Percentiles rank a stretch among this genome's conserved stretches.
These are phyloP conservation scores for Trifolium subterraneum DNA, from an alignment of 306 rosid genomes.

Conservation along the genomic window DNA sequence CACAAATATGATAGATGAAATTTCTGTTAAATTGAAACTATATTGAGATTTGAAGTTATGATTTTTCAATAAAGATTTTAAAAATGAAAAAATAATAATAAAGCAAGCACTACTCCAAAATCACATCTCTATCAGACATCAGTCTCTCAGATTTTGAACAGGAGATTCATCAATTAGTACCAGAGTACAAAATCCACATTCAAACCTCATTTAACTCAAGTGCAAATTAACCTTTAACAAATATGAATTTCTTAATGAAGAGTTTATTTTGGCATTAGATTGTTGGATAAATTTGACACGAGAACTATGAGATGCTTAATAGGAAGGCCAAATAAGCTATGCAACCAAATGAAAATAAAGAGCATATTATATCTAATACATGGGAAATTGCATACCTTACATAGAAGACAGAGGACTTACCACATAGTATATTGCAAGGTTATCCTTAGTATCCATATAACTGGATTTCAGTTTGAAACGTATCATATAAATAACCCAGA, in stretches of 20 bases:
- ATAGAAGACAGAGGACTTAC: conserved; percentile 46
- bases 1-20: no score
- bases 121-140: background rate
- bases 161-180: no score
- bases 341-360: no score
- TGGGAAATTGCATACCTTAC: background rate
- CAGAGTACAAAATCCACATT: background rate
- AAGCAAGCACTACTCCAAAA: conserved; percentile 4
- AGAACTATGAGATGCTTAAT: conserved; percentile 12
- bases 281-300: conserved; percentile 10
- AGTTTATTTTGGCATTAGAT: background rate
- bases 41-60: no score
- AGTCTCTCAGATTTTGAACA: no score
- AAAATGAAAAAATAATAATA: background rate
- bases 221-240: background rate
- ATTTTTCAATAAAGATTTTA: background rate
- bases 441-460: conserved; percentile 73
- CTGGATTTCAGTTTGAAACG: conserved; percentile 66
- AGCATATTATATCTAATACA: background rate
- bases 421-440: conserved; percentile 64
- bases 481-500: conserved; percentile 80
- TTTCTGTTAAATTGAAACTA: no score
- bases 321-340: background rate
- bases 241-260: background rate
- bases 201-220: conserved; percentile 5